Evolutionary conservation across 2,329 filamentous ascomycete genomes (phyloP).

Genomic region (Dactylellina haptotyla): DNA sequence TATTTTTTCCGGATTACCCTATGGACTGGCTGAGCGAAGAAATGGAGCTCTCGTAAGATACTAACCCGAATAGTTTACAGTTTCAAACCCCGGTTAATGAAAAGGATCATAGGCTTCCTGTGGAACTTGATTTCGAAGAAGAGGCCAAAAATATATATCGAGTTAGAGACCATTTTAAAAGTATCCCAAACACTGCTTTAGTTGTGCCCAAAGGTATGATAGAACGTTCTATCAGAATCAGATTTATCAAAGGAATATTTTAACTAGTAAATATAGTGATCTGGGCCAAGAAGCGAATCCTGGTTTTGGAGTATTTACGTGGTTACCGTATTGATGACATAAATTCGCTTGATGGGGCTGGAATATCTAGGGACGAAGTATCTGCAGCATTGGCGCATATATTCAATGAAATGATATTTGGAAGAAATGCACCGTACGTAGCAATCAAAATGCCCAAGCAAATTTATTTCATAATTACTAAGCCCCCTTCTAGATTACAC

Average conservation of each 20-base stretch:
- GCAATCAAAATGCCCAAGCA: too few relatives aligned
- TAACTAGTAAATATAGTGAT: constrained; percentile 68
- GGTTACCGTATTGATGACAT: constrained; percentile 90
- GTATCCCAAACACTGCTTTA: constrained; percentile 78
- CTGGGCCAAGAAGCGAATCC: constrained; percentile 86
- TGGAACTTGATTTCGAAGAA: constrained; percentile 87
- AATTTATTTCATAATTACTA: background rate
- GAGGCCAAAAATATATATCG: constrained; percentile 86
- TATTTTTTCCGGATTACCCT: constrained; percentile 97
- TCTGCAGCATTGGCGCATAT: constrained; percentile 88
- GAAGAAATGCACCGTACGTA: constrained; percentile 75
- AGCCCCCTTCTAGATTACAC: constrained; percentile 70
- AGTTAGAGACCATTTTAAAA: constrained; percentile 81
- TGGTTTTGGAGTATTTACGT: constrained; percentile 94
- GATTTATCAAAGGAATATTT: background rate
- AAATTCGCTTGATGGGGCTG: constrained; percentile 81
- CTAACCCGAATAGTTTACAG: background rate
- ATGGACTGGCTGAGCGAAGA: constrained; percentile 94
- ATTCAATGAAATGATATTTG: constrained; percentile 99
- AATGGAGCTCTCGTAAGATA: constrained; percentile 77
- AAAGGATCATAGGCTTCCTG: constrained; percentile 68
- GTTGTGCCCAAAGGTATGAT: constrained; percentile 76
- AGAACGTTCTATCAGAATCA: background rate
- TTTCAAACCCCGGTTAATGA: background rate
- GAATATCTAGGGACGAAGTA: constrained; percentile 94